Percentiles rank a stretch among this genome's conserved stretches.
Conservation (phyloP, 371 early-diverging fungal species). For the Mucor mucedo region DNA sequence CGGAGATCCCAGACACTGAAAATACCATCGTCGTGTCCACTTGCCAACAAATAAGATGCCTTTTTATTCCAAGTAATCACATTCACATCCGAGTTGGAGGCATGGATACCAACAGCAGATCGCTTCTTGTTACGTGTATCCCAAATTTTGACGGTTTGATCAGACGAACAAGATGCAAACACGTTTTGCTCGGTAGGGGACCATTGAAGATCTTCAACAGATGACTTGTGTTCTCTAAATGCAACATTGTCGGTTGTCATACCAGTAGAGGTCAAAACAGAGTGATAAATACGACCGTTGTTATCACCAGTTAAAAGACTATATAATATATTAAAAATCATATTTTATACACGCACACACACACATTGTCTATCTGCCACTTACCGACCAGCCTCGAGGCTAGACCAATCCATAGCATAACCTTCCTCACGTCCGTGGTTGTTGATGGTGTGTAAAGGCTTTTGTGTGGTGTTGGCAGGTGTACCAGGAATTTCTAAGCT, state of each 20-base stretch:
- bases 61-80: slow-evolving; percentile 94
- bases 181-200: slow-evolving; percentile 88
- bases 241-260: slow-evolving; percentile 73
- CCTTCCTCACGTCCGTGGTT: slow-evolving; percentile 88
- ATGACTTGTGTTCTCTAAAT: slow-evolving; percentile 83
- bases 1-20: slow-evolving; percentile 97
- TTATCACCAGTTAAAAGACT: slow-evolving; percentile 91
- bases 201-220: slow-evolving; percentile 97
- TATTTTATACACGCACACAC: neutral
- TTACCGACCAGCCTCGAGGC: slow-evolving; percentile 65
- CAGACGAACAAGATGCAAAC: slow-evolving; percentile 91
- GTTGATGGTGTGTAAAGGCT: slow-evolving; percentile 80
- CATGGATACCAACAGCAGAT: slow-evolving; percentile 78
- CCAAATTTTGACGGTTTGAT: slow-evolving; percentile 94
- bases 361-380: neutral
- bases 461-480: slow-evolving; percentile 62
- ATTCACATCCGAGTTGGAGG: slow-evolving; percentile 91
- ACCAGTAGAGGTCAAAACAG: slow-evolving; percentile 65
- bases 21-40: slow-evolving; percentile 92
- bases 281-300: slow-evolving; percentile 79
- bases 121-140: slow-evolving; percentile 84
- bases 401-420: slow-evolving; percentile 95
- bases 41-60: slow-evolving; percentile 85
- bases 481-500: slow-evolving; percentile 84
- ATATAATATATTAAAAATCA: neutral